phyloP scores from a whole-genome alignment of 805 yeast species.

The Priceomyces medius region DNA sequence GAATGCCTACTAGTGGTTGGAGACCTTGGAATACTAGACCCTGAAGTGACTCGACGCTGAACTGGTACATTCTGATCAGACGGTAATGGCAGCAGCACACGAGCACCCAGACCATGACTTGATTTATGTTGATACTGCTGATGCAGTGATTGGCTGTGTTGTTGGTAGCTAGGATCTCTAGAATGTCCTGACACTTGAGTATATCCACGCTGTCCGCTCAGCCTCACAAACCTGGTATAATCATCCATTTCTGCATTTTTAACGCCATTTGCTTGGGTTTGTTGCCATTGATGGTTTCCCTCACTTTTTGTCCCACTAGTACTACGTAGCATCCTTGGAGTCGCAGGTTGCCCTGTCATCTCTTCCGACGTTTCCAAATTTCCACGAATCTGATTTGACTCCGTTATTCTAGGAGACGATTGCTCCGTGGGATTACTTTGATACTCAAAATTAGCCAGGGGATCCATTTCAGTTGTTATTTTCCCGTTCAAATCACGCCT shows the following conservation, averaged over 20 bases:
- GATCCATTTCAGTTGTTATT: conserved; percentile 7
- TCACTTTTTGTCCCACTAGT: conserved; percentile 38
- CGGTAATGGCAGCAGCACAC: conserved; percentile 2
- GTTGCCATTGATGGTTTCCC: conserved; percentile 7
- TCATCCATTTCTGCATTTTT: neutral
- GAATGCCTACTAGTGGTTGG: conserved; percentile 4
- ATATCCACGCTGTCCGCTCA: neutral
- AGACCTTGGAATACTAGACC: conserved; percentile 1
- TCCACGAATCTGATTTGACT: neutral
- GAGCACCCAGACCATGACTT: neutral
- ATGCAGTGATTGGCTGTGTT: neutral
- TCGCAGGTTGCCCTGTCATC: conserved; percentile 50
- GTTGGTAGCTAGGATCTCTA: conserved; percentile 1
- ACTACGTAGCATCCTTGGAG: conserved; percentile 67
- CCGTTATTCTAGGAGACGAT: conserved; percentile 4
- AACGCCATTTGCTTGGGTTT: neutral
- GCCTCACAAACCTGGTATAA: neutral
- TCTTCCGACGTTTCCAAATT: neutral
- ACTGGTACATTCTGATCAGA: conserved; percentile 2
- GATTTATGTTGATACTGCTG: conserved; percentile 1
- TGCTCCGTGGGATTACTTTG: conserved; percentile 6
- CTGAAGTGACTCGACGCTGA: conserved; percentile 5
- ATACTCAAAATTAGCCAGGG: conserved; percentile 12
- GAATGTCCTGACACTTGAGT: neutral
- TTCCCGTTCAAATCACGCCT: neutral